Base-by-base conservation (phyloP, 2,329 filamentous ascomycete genomes). In the Diaporthe australafricana region DNA sequence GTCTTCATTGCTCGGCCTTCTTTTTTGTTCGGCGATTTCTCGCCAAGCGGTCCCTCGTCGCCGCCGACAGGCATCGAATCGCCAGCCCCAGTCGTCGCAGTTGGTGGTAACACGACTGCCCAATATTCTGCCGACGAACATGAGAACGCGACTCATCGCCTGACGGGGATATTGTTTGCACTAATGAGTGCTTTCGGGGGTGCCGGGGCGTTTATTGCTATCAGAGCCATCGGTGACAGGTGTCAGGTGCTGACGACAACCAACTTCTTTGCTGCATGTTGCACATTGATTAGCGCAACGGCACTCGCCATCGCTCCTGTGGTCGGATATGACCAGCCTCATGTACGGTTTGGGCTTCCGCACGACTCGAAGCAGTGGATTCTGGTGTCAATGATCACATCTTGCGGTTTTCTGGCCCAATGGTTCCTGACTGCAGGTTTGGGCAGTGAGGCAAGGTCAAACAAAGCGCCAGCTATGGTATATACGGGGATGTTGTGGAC, bases 381-480 rank as follows among this genome's bases (percentile, higher is more conserved):
- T 0, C 86, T 95, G 48, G 83, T 98, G 16, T 66, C 91, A 0
- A 88, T 91, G 48, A 84, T 97, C 7, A 94, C 93, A 0, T 77
- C 90, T 0, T 92, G 92, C 75, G 95, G 95, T 1, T 62, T 74
- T 32, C 42, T 67, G 2, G 70, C 72, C 5, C 95, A 98, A 87
- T 94, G 95, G 76, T 86, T 97, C n/a, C 84, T 97, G 22, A 96
- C 95, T 1, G 88, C 90, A 0, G 94, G 94, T 0, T 83, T 98
- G 57, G 84, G 92, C 32, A 90, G 92, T 73, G 93, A 95, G 77
- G 92, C 92, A 74, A 62, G 42, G n/a, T 87, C 87, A 27, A 89
- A 90, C 75, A 81, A 86, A 56, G 88, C 88, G 11, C 88, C 87
- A 27, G 84, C 85, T 65, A 90, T 90, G 88, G 81, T 88, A 7